Base-by-base conservation (phyloP, 2,329 filamentous ascomycete species). In the Plenodomus biglobosus region DNA sequence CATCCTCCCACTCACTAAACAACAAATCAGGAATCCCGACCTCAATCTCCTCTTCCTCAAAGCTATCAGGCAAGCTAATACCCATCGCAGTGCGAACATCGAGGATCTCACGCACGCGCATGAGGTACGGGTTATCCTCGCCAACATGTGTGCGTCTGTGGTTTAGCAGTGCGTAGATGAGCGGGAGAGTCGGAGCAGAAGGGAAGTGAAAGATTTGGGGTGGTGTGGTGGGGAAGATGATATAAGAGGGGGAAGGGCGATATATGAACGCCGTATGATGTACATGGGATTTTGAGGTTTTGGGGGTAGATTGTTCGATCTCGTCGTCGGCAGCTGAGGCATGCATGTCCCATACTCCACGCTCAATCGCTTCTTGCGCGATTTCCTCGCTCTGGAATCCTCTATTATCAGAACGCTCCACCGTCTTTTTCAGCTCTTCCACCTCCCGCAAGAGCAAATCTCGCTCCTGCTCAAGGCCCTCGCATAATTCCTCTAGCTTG, bases 401-500 rank as follows among this genome's bases (percentile, higher is more conserved):
- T n/a, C n/a, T n/a, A 16, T 38, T 16, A 43, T 11, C 13, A 6
- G 27, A 32, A 13, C 24, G 8, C 34, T 22, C 15, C 39, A 13
- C 11, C 20, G n/a, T 22, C 27, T 11, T 15, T 11, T 19, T 21
- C 3, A 48, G 21, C n/a, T 7, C n/a, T 19, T 27, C 3, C 4
- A 35, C 11, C 3, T 41, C 32, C 18, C 39, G 38, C 43, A 19
- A 20, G 43, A 48, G 11, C 3, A 34, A 37, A 22, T 34, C 18
- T 27, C 32, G 46, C 3, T 55, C 49, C 22, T 40, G 27, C 13
- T 36, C 4, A 4, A 19, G 35, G 8, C 27, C 18, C 16, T 46
- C 41, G 13, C 49, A 2, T 37, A 17, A 11, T 6, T 44, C 20
- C 30, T 55, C 27, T 32, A 50, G 19, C 18, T 35, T 46, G 13